Conservation (phyloP, 768 basidiomycete genomes). For the Suillus decipiens region DNA sequence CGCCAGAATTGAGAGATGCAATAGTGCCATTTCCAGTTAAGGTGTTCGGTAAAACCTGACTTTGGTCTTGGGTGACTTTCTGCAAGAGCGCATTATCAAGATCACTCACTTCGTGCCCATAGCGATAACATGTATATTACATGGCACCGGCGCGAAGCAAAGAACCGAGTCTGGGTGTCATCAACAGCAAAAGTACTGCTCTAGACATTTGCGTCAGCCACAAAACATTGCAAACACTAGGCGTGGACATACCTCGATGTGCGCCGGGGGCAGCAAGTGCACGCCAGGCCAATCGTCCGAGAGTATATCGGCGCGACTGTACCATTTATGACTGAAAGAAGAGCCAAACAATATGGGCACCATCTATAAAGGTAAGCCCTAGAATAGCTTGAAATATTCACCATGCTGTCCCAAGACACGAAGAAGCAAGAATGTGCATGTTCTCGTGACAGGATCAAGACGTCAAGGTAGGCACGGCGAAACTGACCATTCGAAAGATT, state of each 20-base stretch:
- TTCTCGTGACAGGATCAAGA: neutral
- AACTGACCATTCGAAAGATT: neutral
- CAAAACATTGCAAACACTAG: conserved; percentile 18
- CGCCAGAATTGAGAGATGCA: neutral
- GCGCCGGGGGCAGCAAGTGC: conserved; percentile 55
- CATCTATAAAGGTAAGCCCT: neutral
- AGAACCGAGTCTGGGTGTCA: conserved; percentile 51
- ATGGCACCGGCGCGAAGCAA: conserved; percentile 38
- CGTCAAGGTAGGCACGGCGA: neutral
- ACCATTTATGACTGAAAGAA: conserved; percentile 47
- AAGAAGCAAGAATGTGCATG: neutral
- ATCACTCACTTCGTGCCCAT: conserved; percentile 60
- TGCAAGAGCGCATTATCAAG: neutral
- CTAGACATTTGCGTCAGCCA: conserved; percentile 21
- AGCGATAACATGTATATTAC: conserved; percentile 48
- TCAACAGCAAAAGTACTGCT: conserved; percentile 53
- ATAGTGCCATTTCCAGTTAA: neutral
- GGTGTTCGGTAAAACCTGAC: neutral
- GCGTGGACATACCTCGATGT: conserved; percentile 42
- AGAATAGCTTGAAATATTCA: conserved; percentile 17
- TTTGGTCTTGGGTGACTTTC: neutral
- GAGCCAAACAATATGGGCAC: conserved; percentile 47
- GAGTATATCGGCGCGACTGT: conserved; percentile 51
- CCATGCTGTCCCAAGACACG: conserved; percentile 5
- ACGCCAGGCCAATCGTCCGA: conserved; percentile 65